Percentiles rank a stretch among this genome's conserved stretches.
These are phyloP conservation scores for Asterophora parasitica DNA, from an alignment of 768 basidiomycete species.

Conservation along the genomic window DNA sequence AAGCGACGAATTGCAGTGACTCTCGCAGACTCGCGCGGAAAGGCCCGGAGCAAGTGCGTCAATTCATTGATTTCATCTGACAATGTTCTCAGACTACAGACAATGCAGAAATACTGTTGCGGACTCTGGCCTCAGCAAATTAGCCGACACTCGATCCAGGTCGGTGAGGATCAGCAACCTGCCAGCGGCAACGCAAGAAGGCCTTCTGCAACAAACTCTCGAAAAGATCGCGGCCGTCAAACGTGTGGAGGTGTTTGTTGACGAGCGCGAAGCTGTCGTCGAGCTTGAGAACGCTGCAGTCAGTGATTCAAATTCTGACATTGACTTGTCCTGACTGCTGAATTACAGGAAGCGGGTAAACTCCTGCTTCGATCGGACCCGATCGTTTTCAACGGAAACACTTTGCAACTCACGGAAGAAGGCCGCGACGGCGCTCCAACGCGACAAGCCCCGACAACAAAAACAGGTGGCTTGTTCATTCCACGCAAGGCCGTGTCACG, in stretches of 20 bases:
- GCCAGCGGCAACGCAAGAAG: conserved; percentile 79
- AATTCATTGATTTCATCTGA: neutral
- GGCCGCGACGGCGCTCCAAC: conserved; percentile 27
- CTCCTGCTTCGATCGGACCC: conserved; percentile 69
- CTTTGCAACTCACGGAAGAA: conserved; percentile 59
- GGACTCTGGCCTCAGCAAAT: conserved; percentile 54
- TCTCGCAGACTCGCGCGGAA: conserved; percentile 68
- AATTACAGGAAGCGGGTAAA: conserved; percentile 73
- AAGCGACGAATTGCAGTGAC: conserved; percentile 89
- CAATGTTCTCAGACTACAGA: neutral
- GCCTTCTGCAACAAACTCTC: conserved; percentile 82
- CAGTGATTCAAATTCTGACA: conserved; percentile 19
- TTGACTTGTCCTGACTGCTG: neutral
- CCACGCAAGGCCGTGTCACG: conserved; percentile 62
- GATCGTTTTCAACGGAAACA: conserved; percentile 60
- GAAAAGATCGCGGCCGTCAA: conserved; percentile 71
- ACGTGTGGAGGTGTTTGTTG: conserved; percentile 70
- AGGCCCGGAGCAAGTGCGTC: conserved; percentile 47
- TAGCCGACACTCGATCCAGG: conserved; percentile 57
- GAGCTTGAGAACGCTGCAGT: conserved; percentile 67
- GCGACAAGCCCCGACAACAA: conserved; percentile 31
- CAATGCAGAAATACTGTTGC: conserved; percentile 32
- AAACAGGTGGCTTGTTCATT: conserved; percentile 52
- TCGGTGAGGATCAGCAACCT: conserved; percentile 76
- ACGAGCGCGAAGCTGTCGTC: conserved; percentile 55